Base-by-base conservation (phyloP, 768 basidiomycete species). In the Agrocybe chaxingu region DNA sequence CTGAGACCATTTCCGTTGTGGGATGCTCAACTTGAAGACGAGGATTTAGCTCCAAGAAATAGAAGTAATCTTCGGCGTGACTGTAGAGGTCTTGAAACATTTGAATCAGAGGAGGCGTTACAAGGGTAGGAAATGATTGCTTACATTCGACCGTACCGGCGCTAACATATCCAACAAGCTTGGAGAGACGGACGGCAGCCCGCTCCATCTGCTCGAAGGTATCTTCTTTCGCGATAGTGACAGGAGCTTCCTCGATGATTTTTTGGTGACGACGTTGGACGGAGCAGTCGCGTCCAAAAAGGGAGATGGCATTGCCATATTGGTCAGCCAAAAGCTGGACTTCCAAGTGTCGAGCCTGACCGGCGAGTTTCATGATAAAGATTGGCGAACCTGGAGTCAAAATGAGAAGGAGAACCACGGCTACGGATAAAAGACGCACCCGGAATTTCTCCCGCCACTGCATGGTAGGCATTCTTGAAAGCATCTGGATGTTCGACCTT, bases 1-100 rank as follows among this genome's bases (percentile, higher is more conserved):
- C 97, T 3, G 89, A 86, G n/a, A 98, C 97, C 92, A 98, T 99
- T 70, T 99, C 97, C 16, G 97, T 99, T 8, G 97, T 99, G 8
- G 97, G 97, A 68, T 99, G 97, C 73, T 99, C 97, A 62, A 99
- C 97, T 74, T 99, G 97, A 16, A 99, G 87, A 79, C 97, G 95
- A 41, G 97, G 97, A 69, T 99, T 99, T 53, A 99, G 82, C 70
- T 99, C 97, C 55, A 99, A 80, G 81, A 99, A 99, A 74, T 89
- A 92, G 74, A 98, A 99, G 29, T 84, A 81, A 63, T 98, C 92
- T 53, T 98, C 96, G 0, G 84, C 78, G 55, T 91, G 92, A 57
- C 87, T 95, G 71, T 98, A 99, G 35, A 99, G 84, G 70, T 98
- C 94, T 94, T 51, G 9, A 50, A 51, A 12, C 42, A 51, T 42